Evolutionary conservation across 257 asterid genomes (phyloP).

Genomic region (Solanum dulcamara): DNA sequence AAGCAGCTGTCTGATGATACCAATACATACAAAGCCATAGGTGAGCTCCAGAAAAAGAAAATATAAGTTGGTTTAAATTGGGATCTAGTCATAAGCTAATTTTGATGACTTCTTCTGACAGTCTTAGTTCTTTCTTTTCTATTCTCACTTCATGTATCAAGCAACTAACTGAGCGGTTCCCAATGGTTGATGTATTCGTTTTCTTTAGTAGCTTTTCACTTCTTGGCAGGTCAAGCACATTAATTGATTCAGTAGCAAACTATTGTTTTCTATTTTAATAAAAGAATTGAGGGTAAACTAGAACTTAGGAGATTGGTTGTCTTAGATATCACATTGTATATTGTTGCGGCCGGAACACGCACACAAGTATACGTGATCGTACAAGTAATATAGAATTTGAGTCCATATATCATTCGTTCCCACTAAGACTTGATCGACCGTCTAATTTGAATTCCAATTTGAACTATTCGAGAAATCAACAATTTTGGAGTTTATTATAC

Average conservation of each 20-base stretch:
- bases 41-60: constrained; percentile 6
- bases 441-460: background rate
- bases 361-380: background rate
- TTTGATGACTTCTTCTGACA: background rate
- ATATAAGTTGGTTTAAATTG: background rate
- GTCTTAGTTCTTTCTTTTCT: background rate
- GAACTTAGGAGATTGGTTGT: background rate
- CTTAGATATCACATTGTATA: background rate
- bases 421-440: background rate
- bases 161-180: background rate
- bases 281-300: background rate
- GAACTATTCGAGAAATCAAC: background rate
- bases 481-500: background rate
- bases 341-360: background rate
- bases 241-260: background rate
- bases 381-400: background rate
- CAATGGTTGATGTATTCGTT: background rate
- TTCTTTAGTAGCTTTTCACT: background rate
- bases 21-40: constrained; percentile 79
- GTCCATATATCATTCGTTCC: background rate
- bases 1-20: constrained; percentile 62
- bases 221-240: background rate
- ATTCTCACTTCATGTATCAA: background rate
- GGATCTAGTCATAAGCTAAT: background rate
- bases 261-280: background rate